Percentiles rank a stretch among this genome's conserved stretches.
phyloP scores from a whole-genome alignment of 78 protist genomes.

The Dictyostelium firmibasis region DNA sequence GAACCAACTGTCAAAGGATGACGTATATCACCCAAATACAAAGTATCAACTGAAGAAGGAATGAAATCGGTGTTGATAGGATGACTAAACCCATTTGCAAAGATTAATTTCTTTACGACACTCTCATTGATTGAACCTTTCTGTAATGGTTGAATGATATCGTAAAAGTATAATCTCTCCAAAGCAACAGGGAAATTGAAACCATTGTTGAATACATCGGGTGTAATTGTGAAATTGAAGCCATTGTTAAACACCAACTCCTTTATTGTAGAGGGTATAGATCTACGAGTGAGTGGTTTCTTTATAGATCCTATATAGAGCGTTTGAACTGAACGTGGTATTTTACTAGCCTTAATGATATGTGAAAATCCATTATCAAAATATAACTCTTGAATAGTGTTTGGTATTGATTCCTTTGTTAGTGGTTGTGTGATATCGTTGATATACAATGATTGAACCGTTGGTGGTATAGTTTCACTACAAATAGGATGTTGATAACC shows the following conservation, averaged over 20 bases:
- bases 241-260: not conserved
- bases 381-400: not conserved
- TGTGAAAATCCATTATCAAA: not conserved
- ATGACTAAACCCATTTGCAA: not conserved
- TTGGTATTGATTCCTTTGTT: not conserved
- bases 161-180: not conserved
- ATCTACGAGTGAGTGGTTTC: not conserved
- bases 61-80: not conserved
- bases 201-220: not conserved
- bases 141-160: not conserved
- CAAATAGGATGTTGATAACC: not conserved
- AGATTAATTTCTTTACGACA: not conserved
- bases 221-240: not conserved
- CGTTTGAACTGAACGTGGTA: not conserved
- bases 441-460: not conserved
- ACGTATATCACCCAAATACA: not conserved
- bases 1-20: not conserved
- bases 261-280: not conserved
- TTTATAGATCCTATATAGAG: not conserved
- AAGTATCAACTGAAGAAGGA: not conserved
- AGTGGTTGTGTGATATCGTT: not conserved
- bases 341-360: not conserved
- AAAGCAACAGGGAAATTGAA: not conserved
- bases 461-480: not conserved
- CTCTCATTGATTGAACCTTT: not conserved